Conservation (phyloP, 805 yeast genomes). For the Maudiozyma barnettii region DNA sequence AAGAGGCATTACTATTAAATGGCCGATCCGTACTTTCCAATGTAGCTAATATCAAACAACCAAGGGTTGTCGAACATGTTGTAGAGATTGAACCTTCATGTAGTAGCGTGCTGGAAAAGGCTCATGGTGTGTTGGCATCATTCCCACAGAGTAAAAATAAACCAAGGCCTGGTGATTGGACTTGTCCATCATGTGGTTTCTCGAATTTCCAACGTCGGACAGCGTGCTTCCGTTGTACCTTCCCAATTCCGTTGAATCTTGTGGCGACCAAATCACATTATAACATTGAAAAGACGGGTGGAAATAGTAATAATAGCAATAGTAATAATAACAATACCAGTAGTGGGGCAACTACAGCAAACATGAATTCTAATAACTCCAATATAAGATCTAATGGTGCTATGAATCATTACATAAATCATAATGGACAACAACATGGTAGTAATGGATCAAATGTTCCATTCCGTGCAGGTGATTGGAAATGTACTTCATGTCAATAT, state of each 20-base stretch:
- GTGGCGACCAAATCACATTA: not conserved
- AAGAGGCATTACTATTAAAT: slow-evolving; percentile 66
- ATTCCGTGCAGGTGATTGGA: slow-evolving; percentile 96
- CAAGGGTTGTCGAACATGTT: slow-evolving; percentile 44
- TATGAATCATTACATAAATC: slow-evolving; percentile 3
- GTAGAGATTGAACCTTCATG: slow-evolving; percentile 86
- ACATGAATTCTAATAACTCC: slow-evolving; percentile 5
- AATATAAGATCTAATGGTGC: slow-evolving; percentile 1
- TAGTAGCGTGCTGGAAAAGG: slow-evolving; percentile 64
- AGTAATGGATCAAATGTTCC: slow-evolving; percentile 54
- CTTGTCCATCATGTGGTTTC: slow-evolving; percentile 93
- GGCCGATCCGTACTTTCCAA: slow-evolving; percentile 45
- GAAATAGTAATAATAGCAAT: slow-evolving; percentile 4
- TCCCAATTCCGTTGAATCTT: slow-evolving; percentile 49
- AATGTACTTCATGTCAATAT: slow-evolving; percentile 72
- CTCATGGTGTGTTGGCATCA: slow-evolving; percentile 71
- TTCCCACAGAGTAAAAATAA: slow-evolving; percentile 80
- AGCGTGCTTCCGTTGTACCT: slow-evolving; percentile 87
- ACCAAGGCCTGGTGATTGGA: slow-evolving; percentile 97
- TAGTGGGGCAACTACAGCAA: not conserved
- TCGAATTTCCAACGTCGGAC: slow-evolving; percentile 90
- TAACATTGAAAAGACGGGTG: not conserved
- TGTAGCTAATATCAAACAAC: slow-evolving; percentile 29
- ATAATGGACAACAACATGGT: slow-evolving; percentile 6
- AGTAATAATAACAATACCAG: not conserved